These are phyloP conservation scores for Ilyonectria destructans DNA, from an alignment of 2,329 filamentous ascomycete genomes.

Conservation along the genomic window DNA sequence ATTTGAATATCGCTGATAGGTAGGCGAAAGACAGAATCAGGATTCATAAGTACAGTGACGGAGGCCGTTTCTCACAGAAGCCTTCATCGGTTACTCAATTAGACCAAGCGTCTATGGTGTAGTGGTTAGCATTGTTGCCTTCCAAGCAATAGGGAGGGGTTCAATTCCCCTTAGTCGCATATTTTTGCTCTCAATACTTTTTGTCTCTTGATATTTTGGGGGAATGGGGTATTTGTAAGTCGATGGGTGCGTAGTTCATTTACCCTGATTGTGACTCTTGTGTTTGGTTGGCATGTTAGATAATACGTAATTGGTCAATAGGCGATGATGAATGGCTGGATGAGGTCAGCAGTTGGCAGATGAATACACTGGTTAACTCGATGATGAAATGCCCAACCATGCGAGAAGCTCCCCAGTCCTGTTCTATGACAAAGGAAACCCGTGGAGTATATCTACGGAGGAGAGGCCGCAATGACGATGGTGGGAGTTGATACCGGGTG, in stretches of 20 bases:
- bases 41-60: neutral
- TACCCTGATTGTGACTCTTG: too few relatives aligned
- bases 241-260: neutral
- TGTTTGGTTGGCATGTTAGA: too few relatives aligned
- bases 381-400: too few relatives aligned
- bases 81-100: neutral
- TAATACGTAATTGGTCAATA: too few relatives aligned
- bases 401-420: too few relatives aligned
- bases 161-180: conserved; percentile 5
- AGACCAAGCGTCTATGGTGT: neutral
- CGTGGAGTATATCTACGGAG: too few relatives aligned
- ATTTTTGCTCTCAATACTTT: neutral
- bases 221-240: neutral
- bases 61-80: neutral
- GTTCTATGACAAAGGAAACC: too few relatives aligned
- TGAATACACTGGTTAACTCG: too few relatives aligned
- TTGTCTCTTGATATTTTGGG: neutral
- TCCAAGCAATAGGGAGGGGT: neutral
- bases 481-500: too few relatives aligned
- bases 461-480: neutral
- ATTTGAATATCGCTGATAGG: too few relatives aligned
- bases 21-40: neutral
- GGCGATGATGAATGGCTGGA: too few relatives aligned
- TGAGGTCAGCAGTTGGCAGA: too few relatives aligned
- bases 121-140: conserved; percentile 4